phyloP scores from a whole-genome alignment of 331 rosid genomes.

The Arachis monticola region DNA sequence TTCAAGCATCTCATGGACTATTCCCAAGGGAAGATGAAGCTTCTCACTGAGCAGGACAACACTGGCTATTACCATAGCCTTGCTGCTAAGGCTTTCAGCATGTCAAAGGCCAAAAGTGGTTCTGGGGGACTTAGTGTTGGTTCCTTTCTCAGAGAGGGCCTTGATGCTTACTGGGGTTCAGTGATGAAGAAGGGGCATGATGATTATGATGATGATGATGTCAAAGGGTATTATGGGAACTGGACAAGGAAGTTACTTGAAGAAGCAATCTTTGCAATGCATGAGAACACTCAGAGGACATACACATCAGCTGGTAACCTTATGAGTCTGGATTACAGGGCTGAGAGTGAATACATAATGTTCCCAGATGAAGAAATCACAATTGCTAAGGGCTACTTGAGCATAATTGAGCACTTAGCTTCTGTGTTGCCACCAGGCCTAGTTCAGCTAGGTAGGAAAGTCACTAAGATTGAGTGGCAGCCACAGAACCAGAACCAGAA shows the following conservation, averaged over 20 bases:
- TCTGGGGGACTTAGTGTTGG: conserved; percentile 62
- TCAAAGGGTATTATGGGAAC: conserved; percentile 53
- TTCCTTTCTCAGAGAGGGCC: conserved; percentile 65
- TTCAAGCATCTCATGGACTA: conserved; percentile 77
- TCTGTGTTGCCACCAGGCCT: conserved; percentile 81
- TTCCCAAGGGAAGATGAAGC: conserved; percentile 63
- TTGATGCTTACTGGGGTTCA: conserved; percentile 57
- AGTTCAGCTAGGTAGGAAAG: conserved; percentile 72
- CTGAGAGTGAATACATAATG: conserved; percentile 87
- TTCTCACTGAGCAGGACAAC: conserved; percentile 4
- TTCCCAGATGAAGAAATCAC: conserved; percentile 96
- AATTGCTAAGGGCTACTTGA: conserved; percentile 86
- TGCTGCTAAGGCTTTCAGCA: conserved; percentile 47
- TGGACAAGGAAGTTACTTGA: conserved; percentile 69
- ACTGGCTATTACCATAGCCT: conserved; percentile 30
- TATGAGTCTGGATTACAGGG: conserved; percentile 59
- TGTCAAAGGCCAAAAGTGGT: conserved; percentile 34
- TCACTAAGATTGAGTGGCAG: conserved; percentile 81
- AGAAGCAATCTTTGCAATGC: conserved; percentile 77
- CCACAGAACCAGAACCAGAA: conserved; percentile 35
- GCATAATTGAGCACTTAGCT: conserved; percentile 69
- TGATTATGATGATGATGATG: conserved; percentile 39
- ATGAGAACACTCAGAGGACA: conserved; percentile 84
- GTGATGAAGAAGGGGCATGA: conserved; percentile 30
- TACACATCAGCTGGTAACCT: conserved; percentile 90